Percentiles rank a stretch among this genome's conserved stretches.
These are phyloP conservation scores for Penicillium sp. DNA, from an alignment of 2,329 filamentous ascomycete genomes.

Conservation along the genomic window DNA sequence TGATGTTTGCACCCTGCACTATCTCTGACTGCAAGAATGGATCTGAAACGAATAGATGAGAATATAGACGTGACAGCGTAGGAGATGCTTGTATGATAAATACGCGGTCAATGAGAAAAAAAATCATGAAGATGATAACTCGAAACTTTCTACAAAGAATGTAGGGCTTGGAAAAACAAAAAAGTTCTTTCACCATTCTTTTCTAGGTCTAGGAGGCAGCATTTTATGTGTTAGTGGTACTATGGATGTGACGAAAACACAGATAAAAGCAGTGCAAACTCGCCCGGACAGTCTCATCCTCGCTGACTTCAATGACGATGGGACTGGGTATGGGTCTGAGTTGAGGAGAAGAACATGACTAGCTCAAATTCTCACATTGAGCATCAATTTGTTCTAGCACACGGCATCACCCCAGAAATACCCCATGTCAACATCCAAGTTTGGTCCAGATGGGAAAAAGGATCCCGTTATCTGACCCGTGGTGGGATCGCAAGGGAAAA, in stretches of 20 bases:
- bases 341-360: background rate
- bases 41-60: too few relatives aligned
- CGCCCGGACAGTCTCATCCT: conserved; percentile 6
- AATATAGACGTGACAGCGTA: too few relatives aligned
- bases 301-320: background rate
- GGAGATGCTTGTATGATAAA: background rate
- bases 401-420: conserved; percentile 30
- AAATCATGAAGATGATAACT: background rate
- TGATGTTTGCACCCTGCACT: too few relatives aligned
- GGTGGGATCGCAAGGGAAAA: conserved; percentile 30
- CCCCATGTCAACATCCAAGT: conserved; percentile 28
- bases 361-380: background rate
- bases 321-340: background rate
- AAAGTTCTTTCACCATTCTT: conserved; percentile 2
- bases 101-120: background rate
- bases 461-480: conserved; percentile 35
- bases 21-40: too few relatives aligned
- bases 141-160: too few relatives aligned
- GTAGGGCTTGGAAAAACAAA: background rate
- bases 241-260: conserved; percentile 1
- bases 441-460: conserved; percentile 29
- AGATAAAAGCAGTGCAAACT: conserved; percentile 1
- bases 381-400: conserved; percentile 10
- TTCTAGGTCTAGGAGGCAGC: background rate
- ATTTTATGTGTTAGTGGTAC: conserved; percentile 1